Evolutionary conservation across 208 protist species (phyloP), one percentile per base, ranked within the genome.

Genomic region (Acanthamoeba healyi): DNA sequence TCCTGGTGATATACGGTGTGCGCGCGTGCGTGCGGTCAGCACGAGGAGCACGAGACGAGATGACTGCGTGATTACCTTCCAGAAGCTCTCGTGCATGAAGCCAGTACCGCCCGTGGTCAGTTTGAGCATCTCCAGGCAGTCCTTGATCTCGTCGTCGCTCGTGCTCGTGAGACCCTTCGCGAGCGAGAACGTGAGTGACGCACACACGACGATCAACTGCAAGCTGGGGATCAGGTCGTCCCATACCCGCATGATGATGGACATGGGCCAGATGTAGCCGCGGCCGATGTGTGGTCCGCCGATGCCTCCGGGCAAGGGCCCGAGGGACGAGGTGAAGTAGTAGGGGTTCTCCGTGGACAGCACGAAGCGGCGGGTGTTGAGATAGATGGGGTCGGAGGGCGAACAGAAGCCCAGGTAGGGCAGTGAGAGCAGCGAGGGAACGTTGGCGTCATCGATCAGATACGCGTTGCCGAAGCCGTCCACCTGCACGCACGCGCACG

Each of bases 61-160:
- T n/a, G n/a, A n/a, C n/a, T n/a, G n/a, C n/a, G n/a, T n/a, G n/a
- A n/a, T 4, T 72, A 72, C 63, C 84, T 91, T 91, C 91, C 94
- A 94, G 86, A 95, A 95, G 94, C 58, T 91, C 51, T 95, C 94
- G 58, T 95, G 94, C 92, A 95, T 95, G 56, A 95, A 95, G 17
- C 84, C 82, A 6, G 88, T 93, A 42, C 61, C 88, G 4, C 14
- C 51, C 5, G 65, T 81, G 22, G 65, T 81, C 0, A 10, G 9
- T 32, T 93, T 93, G 88, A 93, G 36, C 34, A 44, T 72, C 24
- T 93, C 58, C 29, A 93, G 88, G 9, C 24, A 81, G 3, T 58
- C 15, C 32, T 36, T 34, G 74, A 95, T 58, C 61, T 92, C 94
- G 12, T n/a, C 34, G 32, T 94, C 94, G 51, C 95, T 81, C 14